Conservation (phyloP, 495 filamentous ascomycete genomes). For the Penicillium silybi region DNA sequence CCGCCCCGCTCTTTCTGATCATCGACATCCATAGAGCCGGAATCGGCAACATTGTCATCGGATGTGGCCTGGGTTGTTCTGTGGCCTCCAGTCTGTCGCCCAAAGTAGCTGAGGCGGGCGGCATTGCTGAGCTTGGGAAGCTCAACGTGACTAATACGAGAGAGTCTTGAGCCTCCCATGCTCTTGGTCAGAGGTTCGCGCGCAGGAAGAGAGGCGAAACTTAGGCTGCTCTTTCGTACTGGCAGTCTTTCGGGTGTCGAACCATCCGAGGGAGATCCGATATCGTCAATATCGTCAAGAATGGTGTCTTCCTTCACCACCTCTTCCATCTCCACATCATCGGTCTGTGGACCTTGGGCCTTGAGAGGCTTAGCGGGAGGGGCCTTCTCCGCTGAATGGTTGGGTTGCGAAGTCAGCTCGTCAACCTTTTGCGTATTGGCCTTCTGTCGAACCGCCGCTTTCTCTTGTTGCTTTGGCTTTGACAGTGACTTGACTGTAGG, state of each 20-base stretch:
- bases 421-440: slow-evolving; percentile 1
- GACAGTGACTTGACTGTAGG: neutral
- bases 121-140: slow-evolving; percentile 45
- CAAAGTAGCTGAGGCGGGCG: slow-evolving; percentile 54
- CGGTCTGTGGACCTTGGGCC: slow-evolving; percentile 14
- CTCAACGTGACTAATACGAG: slow-evolving; percentile 77
- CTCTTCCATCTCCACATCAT: slow-evolving; percentile 22
- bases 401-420: neutral
- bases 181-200: slow-evolving; percentile 83
- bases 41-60: slow-evolving; percentile 39
- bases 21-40: slow-evolving; percentile 58
- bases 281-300: slow-evolving; percentile 53
- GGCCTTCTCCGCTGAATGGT: slow-evolving; percentile 21
- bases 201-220: slow-evolving; percentile 86
- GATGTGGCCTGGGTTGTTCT: slow-evolving; percentile 28
- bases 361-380: slow-evolving; percentile 6
- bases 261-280: slow-evolving; percentile 56
- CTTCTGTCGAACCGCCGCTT: slow-evolving; percentile 6
- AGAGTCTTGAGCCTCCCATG: slow-evolving; percentile 66
- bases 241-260: slow-evolving; percentile 59
- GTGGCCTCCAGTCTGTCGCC: slow-evolving; percentile 43
- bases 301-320: slow-evolving; percentile 44
- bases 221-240: slow-evolving; percentile 87
- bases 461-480: slow-evolving; percentile 14
- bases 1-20: slow-evolving; percentile 42